These are phyloP conservation scores for Daldinia grandis DNA, from an alignment of 495 filamentous ascomycete species.

Conservation along the genomic window DNA sequence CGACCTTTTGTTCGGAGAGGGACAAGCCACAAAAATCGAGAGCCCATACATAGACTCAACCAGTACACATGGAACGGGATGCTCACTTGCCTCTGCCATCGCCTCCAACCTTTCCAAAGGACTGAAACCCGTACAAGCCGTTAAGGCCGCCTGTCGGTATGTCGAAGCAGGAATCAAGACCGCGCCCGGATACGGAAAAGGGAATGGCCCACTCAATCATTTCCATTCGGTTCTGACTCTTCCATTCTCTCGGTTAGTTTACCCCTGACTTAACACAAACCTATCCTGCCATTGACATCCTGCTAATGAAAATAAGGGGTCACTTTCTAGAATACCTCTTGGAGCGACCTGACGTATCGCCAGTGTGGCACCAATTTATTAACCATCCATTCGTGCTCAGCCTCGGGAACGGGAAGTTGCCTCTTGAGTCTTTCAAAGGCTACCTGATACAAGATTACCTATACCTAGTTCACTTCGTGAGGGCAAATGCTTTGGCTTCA, in stretches of 20 bases:
- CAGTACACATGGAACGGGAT: conserved; percentile 96
- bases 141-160: conserved; percentile 76
- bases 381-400: conserved; percentile 81
- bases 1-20: conserved; percentile 75
- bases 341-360: conserved; percentile 74
- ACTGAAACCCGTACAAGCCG: conserved; percentile 65
- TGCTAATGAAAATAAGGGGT: conserved; percentile 60
- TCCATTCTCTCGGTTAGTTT: conserved; percentile 81
- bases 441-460: conserved; percentile 92
- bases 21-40: conserved; percentile 65
- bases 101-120: conserved; percentile 81
- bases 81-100: conserved; percentile 93
- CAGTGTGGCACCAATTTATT: conserved; percentile 75
- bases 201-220: conserved; percentile 91
- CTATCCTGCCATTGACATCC: neutral
- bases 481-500: conserved; percentile 81
- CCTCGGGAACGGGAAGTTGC: conserved; percentile 78
- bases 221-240: conserved; percentile 84
- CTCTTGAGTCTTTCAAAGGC: conserved; percentile 76
- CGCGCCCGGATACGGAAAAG: conserved; percentile 75
- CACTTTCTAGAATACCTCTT: conserved; percentile 86
- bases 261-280: conserved; percentile 10
- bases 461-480: conserved; percentile 87
- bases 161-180: conserved; percentile 85
- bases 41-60: conserved; percentile 71